phyloP scores from a whole-genome alignment of 495 filamentous ascomycete species.

The Podospora appendiculata region DNA sequence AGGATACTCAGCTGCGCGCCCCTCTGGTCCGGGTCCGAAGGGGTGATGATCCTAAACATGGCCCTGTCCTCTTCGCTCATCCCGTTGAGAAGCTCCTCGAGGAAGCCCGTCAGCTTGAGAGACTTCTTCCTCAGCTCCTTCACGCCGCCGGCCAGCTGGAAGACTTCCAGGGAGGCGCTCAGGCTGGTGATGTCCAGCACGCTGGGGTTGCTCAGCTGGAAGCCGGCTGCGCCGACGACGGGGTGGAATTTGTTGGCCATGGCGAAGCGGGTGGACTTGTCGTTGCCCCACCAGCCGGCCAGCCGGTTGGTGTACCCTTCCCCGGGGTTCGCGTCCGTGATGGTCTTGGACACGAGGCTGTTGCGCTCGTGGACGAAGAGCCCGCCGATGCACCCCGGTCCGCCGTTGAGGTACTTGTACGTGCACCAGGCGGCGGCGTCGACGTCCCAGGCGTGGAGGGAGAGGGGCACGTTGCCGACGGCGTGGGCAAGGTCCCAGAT shows the following conservation, averaged over 20 bases:
- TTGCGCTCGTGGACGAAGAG: conserved; percentile 81
- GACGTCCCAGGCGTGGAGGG: conserved; percentile 86
- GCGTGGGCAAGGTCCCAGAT: conserved; percentile 97
- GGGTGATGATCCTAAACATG: conserved; percentile 76
- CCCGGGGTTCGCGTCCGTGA: conserved; percentile 25
- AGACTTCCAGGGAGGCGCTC: conserved; percentile 70
- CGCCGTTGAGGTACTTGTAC: conserved; percentile 94
- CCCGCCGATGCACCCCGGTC: conserved; percentile 80
- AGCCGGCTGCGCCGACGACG: conserved; percentile 59
- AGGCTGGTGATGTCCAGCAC: conserved; percentile 63
- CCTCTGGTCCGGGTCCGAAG: conserved; percentile 57
- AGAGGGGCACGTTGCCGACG: conserved; percentile 78
- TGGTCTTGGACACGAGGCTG: conserved; percentile 41
- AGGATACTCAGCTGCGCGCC: conserved; percentile 83
- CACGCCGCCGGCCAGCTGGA: conserved; percentile 63
- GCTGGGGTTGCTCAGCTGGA: conserved; percentile 62
- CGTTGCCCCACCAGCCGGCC: conserved; percentile 87
- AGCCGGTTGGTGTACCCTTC: conserved; percentile 48
- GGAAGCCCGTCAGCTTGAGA: conserved; percentile 65
- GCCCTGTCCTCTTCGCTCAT: conserved; percentile 33
- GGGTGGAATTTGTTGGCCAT: conserved; percentile 79
- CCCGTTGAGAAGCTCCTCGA: conserved; percentile 56
- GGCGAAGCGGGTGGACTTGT: conserved; percentile 65
- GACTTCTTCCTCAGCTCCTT: conserved; percentile 64
- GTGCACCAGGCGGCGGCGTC: conserved; percentile 97